Conservation (phyloP, 805 yeast species). For the Metschnikowia anglica region DNA sequence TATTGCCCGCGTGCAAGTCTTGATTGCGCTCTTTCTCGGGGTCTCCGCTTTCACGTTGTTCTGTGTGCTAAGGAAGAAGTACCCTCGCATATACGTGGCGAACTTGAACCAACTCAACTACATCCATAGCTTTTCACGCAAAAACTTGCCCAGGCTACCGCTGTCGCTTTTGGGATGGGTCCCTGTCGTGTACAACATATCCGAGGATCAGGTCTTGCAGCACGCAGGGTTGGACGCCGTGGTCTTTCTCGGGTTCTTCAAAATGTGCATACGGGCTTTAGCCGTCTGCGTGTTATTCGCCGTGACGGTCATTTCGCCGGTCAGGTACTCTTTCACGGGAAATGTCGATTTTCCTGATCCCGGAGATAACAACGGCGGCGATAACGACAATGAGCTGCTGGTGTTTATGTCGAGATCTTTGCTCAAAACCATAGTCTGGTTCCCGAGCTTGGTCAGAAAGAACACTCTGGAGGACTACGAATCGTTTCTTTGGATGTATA, state of each 20-base stretch:
- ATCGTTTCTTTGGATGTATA: conserved; percentile 80
- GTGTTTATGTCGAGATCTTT: background rate
- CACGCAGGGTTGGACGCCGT: conserved; percentile 94
- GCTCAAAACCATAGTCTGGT: conserved; percentile 1
- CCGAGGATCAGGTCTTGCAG: conserved; percentile 76
- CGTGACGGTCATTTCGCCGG: conserved; percentile 74
- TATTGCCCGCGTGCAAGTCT: conserved; percentile 74
- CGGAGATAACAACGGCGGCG: conserved; percentile 26
- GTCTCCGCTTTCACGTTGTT: conserved; percentile 64
- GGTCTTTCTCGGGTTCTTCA: conserved; percentile 87
- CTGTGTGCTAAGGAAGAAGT: conserved; percentile 64
- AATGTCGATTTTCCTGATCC: conserved; percentile 49
- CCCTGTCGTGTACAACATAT: conserved; percentile 57
- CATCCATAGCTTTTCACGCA: conserved; percentile 44
- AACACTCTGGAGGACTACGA: conserved; percentile 41
- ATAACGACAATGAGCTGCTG: conserved; percentile 6
- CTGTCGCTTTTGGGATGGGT: conserved; percentile 79
- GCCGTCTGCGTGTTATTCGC: conserved; percentile 68
- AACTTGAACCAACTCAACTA: conserved; percentile 53
- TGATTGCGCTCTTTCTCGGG: conserved; percentile 70
- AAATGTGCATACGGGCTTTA: conserved; percentile 75
- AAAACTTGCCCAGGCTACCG: conserved; percentile 60
- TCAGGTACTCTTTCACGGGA: conserved; percentile 82
- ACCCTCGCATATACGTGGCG: conserved; percentile 85
- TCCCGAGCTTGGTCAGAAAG: conserved; percentile 3